Base-by-base conservation (phyloP, 2,329 filamentous ascomycete species). In the Aspergillus awamori region DNA sequence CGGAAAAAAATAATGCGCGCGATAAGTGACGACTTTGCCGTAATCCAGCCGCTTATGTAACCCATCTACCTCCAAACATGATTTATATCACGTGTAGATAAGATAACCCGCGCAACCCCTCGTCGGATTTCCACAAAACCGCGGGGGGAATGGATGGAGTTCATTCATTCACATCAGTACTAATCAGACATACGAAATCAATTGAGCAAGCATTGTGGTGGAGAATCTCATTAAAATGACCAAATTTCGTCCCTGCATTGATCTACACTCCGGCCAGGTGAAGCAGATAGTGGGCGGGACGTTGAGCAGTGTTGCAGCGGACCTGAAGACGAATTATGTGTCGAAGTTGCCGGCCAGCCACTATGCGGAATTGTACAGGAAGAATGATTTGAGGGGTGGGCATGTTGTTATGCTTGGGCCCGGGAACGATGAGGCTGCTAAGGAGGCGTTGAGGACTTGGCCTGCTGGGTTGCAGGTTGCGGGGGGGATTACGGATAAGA, bases 251-350 rank as follows among this genome's bases (percentile, higher is more conserved):
- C 95, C 95, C 20, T 99, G 95, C 74, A 98, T 99, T 77, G 95
- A 99, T 80, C 86, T 99, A 57, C 95, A 99, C 77, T 89, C 93
- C n/a, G 95, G 95, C 13, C 89, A 94, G 74, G 95, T 99, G 62
- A 99, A 99, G 82, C 95, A 99, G 78, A 99, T 99, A 69, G 93
- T 99, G 43, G 95, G 95, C 69, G 94, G 95, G 62, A 98, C 95
- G 1, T 85, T 99, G 64, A 89, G 90, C 79, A 85, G 85, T 74
- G 76, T 83, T 8, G 85, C 86, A 1, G 76, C 83, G 6, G 83
- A 86, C 59, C 84, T 98, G 59, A 90, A 92, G 80, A 98, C 94
- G 52, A 99, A 99, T 79, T 93, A 92, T 80, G 89, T 97, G 63
- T 97, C 95, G 8, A 86, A 88, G 53, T 88, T 94, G 63, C 90